Conservation (phyloP, 2,329 filamentous ascomycete genomes). For the Claviceps spartinae region DNA sequence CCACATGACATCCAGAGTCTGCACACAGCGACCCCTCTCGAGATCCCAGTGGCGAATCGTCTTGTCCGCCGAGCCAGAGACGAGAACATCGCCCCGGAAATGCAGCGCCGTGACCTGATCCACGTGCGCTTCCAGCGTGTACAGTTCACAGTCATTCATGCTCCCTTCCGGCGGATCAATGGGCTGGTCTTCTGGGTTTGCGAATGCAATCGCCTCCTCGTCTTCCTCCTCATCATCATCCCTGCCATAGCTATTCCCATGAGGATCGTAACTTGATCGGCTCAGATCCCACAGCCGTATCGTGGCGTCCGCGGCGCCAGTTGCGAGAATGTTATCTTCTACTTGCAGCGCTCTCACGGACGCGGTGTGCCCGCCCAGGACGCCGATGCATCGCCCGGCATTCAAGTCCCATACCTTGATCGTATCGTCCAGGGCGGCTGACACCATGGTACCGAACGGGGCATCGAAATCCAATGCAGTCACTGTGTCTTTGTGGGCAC, state of each 20-base stretch:
- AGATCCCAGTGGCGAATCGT: slow-evolving; percentile 96
- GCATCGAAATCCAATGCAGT: slow-evolving; percentile 91
- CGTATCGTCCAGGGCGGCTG: slow-evolving; percentile 82
- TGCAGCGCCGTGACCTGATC: slow-evolving; percentile 90
- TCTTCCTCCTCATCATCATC: slow-evolving; percentile 47
- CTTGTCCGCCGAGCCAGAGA: slow-evolving; percentile 95
- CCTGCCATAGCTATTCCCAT: slow-evolving; percentile 41
- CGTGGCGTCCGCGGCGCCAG: slow-evolving; percentile 86
- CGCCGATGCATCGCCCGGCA: slow-evolving; percentile 78
- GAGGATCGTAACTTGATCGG: slow-evolving; percentile 69
- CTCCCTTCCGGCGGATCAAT: slow-evolving; percentile 63
- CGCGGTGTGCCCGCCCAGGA: slow-evolving; percentile 85
- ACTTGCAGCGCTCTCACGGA: slow-evolving; percentile 88
- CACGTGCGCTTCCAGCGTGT: slow-evolving; percentile 77
- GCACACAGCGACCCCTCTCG: slow-evolving; percentile 90
- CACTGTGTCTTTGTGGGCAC: slow-evolving; percentile 76
- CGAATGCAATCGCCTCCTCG: slow-evolving; percentile 58
- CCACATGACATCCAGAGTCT: slow-evolving; percentile 96
- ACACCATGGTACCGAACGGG: slow-evolving; percentile 93
- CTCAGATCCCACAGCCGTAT: slow-evolving; percentile 92
- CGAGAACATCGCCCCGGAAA: slow-evolving; percentile 76
- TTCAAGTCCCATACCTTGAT: slow-evolving; percentile 95
- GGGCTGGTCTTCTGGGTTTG: slow-evolving; percentile 52
- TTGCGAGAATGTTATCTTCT: slow-evolving; percentile 89
- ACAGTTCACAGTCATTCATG: slow-evolving; percentile 83